These are phyloP conservation scores for Colletotrichum acutatum DNA, from an alignment of 2,329 filamentous ascomycete species.

Conservation along the genomic window DNA sequence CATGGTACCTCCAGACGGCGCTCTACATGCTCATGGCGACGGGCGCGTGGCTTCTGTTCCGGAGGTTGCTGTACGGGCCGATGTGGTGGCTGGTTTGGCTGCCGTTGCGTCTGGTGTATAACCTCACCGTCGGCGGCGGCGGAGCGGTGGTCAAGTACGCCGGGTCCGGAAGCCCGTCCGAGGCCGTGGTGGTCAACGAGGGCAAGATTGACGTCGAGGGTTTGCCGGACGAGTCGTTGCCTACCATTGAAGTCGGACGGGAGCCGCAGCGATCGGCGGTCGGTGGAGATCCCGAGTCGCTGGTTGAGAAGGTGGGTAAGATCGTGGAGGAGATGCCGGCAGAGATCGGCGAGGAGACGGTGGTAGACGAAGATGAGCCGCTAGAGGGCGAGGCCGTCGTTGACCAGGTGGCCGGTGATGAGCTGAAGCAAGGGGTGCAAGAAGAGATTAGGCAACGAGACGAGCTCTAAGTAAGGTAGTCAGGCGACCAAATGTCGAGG, in stretches of 20 bases:
- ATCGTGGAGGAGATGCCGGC: slow-evolving; percentile 53
- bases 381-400: slow-evolving; percentile 37
- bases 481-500: background rate
- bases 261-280: slow-evolving; percentile 38
- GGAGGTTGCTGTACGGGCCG: slow-evolving; percentile 88
- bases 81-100: slow-evolving; percentile 90
- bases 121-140: slow-evolving; percentile 65
- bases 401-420: slow-evolving; percentile 37
- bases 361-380: slow-evolving; percentile 4
- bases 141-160: slow-evolving; percentile 57
- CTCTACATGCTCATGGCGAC: slow-evolving; percentile 85
- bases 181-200: slow-evolving; percentile 42
- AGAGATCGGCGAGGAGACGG: slow-evolving; percentile 32
- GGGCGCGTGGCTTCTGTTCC: slow-evolving; percentile 86
- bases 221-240: slow-evolving; percentile 55
- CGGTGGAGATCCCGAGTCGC: slow-evolving; percentile 48
- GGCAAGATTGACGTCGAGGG: slow-evolving; percentile 46
- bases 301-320: slow-evolving; percentile 65
- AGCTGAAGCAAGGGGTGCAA: slow-evolving; percentile 37
- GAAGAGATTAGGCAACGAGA: slow-evolving; percentile 30
- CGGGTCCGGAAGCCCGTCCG: slow-evolving; percentile 33
- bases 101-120: slow-evolving; percentile 77
- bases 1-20: slow-evolving; percentile 94
- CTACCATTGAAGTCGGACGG: slow-evolving; percentile 59
- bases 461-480: slow-evolving; percentile 17